Conservation (phyloP, 2,329 filamentous ascomycete genomes). For the Curvularia verruculosa region DNA sequence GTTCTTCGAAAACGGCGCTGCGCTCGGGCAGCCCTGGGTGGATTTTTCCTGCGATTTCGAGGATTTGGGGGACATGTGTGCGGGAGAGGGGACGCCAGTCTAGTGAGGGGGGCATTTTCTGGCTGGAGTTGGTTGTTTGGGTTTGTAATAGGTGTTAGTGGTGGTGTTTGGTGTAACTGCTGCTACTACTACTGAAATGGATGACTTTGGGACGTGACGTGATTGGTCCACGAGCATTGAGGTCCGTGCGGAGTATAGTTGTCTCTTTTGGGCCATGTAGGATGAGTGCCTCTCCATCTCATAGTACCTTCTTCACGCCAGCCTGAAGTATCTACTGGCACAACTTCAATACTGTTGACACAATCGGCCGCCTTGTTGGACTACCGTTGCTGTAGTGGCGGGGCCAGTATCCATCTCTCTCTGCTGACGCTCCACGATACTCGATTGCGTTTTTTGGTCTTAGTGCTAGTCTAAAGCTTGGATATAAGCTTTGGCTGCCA, state of each 20-base stretch:
- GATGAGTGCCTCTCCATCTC: too few species aligned
- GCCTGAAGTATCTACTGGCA: too few species aligned
- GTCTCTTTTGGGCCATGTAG: too few species aligned
- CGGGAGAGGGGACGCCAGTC: slow-evolving; percentile 15
- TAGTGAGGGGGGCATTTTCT: neutral
- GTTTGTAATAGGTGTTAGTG: neutral
- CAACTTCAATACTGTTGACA: too few species aligned
- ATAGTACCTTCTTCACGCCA: too few species aligned
- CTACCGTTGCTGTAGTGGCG: too few species aligned
- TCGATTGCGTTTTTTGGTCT: too few species aligned
- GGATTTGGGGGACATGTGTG: slow-evolving; percentile 8
- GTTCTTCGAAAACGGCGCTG: slow-evolving; percentile 23
- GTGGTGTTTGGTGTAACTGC: neutral
- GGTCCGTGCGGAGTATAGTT: neutral
- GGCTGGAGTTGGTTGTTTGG: neutral
- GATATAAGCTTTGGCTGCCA: too few species aligned
- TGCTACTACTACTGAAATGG: neutral
- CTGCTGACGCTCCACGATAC: too few species aligned
- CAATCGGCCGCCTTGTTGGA: too few species aligned
- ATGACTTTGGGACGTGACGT: neutral
- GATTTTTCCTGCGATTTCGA: slow-evolving; percentile 15
- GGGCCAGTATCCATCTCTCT: too few species aligned
- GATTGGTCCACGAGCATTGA: neutral
- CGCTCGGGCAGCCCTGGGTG: slow-evolving; percentile 26
- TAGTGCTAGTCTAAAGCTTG: too few species aligned